Evolutionary conservation across 2,329 filamentous ascomycete species (phyloP), one percentile per base, ranked within the genome.

Genomic region (Fusarium cicatricum): DNA sequence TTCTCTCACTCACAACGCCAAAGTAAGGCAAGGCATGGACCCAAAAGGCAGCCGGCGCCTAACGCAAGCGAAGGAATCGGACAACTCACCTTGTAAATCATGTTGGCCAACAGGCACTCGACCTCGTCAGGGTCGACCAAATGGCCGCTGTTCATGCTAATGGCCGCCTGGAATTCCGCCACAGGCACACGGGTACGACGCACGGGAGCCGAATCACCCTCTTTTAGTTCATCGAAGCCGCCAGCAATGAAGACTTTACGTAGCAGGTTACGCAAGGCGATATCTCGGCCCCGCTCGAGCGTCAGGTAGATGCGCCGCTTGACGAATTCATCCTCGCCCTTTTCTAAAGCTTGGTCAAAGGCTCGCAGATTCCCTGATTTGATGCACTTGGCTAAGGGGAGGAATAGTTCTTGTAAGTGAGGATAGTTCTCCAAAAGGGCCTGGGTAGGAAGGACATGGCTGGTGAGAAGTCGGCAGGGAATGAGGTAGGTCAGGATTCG

Each of bases 401-500:
- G 80, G 73, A 97, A 97, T 7, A 97, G 83, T 37, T 80, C 80
- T 72, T 93, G 87, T 2, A 99, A 82, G 15, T 81, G 83, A 11
- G 94, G 92, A 66, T 90, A 95, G 5, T 87, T 88, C 34, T 84
- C 80, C 2, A 99, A 82, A 1, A 98, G 83, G 41, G 80, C 73
- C 48, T 82, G 77, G 46, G 86, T 92, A 1, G 95, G 96, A 2
- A 99, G 84, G 0, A 88, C 90, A 71, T 97, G 92, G 23, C 85
- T 91, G 3, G 91, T 98, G 52, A 99, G 84, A 28, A 99, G 85
- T 64, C 92, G 92, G 61, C 93, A 97, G 0, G 95, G 95, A 46
- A 99, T 93, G 11, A 99, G 86, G 69, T 99, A 99, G 3, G 90
- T 96, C 26, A 99, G 82, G 50, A 99, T 98, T 51, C 95, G 84